Conservation (phyloP, 257 asterid species). For the Fraxinus cuspidata region DNA sequence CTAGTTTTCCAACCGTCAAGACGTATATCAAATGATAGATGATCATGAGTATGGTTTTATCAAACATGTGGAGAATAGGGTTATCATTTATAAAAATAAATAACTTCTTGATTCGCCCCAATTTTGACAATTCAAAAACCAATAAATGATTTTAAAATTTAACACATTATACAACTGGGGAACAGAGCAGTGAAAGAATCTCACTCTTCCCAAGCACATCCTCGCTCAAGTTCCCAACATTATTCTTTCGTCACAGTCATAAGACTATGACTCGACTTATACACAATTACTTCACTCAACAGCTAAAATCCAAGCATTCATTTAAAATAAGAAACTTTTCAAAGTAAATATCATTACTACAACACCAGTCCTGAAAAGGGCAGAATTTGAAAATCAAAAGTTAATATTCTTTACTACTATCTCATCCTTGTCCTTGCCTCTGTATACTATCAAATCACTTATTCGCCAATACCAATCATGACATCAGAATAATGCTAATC, state of each 20-base stretch:
- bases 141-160: background rate
- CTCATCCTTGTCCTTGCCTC: background rate
- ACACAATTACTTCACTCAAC: slow-evolving; percentile 5
- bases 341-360: background rate
- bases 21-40: background rate
- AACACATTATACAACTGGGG: background rate
- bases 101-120: background rate
- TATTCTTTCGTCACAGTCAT: background rate
- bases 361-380: background rate
- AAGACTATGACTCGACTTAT: slow-evolving; percentile 6
- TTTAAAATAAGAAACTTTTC: too few species aligned
- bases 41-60: background rate
- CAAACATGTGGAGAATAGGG: background rate
- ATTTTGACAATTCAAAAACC: background rate
- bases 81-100: slow-evolving; percentile 8
- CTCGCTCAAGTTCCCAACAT: background rate
- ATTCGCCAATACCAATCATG: background rate
- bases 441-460: background rate
- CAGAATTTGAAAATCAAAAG: background rate
- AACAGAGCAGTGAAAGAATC: background rate
- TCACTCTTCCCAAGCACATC: background rate
- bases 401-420: background rate
- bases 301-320: background rate
- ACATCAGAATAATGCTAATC: background rate
- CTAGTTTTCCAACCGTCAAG: background rate